phyloP scores from a whole-genome alignment of 352 stramenopile genomes.

The Phytopythium litorale region DNA sequence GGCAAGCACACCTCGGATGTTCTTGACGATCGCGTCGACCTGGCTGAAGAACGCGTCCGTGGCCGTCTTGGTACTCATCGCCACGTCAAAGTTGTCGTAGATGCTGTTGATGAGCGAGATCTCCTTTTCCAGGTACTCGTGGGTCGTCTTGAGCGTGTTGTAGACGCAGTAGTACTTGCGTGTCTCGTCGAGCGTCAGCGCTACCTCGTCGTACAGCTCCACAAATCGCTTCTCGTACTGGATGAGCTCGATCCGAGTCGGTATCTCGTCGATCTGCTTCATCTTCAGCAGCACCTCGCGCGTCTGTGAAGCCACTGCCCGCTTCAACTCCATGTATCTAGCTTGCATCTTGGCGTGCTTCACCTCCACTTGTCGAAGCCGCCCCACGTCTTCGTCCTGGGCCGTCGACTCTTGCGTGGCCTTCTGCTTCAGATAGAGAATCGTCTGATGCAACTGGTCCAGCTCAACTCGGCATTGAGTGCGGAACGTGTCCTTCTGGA shows the following conservation, averaged over 20 bases:
- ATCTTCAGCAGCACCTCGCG: constrained; percentile 50
- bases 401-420: constrained; percentile 24
- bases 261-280: constrained; percentile 83
- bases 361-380: constrained; percentile 54
- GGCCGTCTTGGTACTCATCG: constrained; percentile 59
- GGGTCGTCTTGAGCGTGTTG: constrained; percentile 81
- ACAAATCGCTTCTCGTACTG: constrained; percentile 90
- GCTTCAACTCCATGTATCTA: constrained; percentile 69
- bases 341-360: constrained; percentile 60
- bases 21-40: constrained; percentile 63
- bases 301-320: constrained; percentile 51
- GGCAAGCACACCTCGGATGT: constrained; percentile 39
- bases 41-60: constrained; percentile 77
- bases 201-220: constrained; percentile 87
- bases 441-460: constrained; percentile 24
- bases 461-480: constrained; percentile 39
- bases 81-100: constrained; percentile 75
- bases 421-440: constrained; percentile 42
- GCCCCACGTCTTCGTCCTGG: constrained; percentile 41
- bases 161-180: constrained; percentile 88
- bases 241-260: constrained; percentile 80
- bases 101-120: constrained; percentile 87
- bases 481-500: constrained; percentile 43
- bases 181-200: constrained; percentile 87
- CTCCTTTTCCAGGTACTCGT: constrained; percentile 84